Conservation (phyloP, 352 stramenopile species). For the Phytophthora citricola region DNA sequence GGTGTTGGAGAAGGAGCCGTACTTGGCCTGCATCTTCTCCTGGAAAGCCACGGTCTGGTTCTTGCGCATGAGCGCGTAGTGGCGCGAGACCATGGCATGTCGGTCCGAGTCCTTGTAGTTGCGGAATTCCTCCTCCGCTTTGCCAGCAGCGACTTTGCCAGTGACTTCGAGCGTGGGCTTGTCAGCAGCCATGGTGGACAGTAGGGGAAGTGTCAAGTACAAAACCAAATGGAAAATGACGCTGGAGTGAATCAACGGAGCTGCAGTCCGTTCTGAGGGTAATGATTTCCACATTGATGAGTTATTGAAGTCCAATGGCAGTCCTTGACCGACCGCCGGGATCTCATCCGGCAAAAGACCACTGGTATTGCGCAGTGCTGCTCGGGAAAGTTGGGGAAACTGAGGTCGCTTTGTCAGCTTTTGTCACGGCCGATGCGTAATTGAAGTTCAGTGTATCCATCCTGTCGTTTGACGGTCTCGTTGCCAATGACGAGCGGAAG, state of each 20-base stretch:
- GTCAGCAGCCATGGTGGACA: slow-evolving; percentile 14
- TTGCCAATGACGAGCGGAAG: background rate
- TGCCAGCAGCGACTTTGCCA: slow-evolving; percentile 51
- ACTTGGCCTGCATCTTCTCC: slow-evolving; percentile 77
- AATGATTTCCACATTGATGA: background rate
- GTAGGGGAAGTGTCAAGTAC: background rate
- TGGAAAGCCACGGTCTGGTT: slow-evolving; percentile 78
- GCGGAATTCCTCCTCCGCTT: slow-evolving; percentile 75
- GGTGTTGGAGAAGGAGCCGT: slow-evolving; percentile 70
- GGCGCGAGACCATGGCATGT: slow-evolving; percentile 70
- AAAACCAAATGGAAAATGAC: slow-evolving; percentile 8
- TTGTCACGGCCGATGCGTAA: slow-evolving; percentile 4
- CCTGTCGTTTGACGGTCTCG: slow-evolving; percentile 3
- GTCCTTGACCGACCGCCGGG: slow-evolving; percentile 6
- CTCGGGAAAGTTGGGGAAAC: slow-evolving; percentile 1
- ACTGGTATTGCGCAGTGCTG: background rate
- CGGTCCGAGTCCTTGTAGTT: slow-evolving; percentile 81
- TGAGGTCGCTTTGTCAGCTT: slow-evolving; percentile 6
- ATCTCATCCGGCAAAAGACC: slow-evolving; percentile 3
- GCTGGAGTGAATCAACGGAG: no score
- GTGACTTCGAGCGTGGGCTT: slow-evolving; percentile 43
- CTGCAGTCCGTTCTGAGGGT: background rate
- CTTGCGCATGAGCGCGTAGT: slow-evolving; percentile 83
- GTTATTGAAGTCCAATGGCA: slow-evolving; percentile 3
- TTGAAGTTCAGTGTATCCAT: slow-evolving; percentile 16